Base-by-base conservation (phyloP, 164 flowering plant genomes). In the Akebia trifoliata region DNA sequence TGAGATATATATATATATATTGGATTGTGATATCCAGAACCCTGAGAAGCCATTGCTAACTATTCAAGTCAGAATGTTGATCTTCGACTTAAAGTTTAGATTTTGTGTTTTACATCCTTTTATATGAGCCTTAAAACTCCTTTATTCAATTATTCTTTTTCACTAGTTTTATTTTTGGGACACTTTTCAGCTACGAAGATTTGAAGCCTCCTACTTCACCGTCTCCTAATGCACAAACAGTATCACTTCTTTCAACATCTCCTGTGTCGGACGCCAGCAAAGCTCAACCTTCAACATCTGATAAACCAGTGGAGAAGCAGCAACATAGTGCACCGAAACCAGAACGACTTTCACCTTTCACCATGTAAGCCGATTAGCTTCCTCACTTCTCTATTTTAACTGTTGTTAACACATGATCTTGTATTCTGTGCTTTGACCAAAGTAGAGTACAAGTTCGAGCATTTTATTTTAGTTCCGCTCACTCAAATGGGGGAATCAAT, bases 141-240 rank as follows among this genome's bases (percentile, higher is more conserved):
- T n/a, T n/a, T n/a, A n/a, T n/a, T n/a, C n/a, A n/a, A n/a, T n/a
- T n/a, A n/a, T n/a, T n/a, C n/a, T n/a, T n/a, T n/a, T n/a, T n/a
- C n/a, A n/a, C n/a, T n/a, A n/a, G n/a, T n/a, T n/a, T n/a, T n/a
- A n/a, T n/a, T n/a, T n/a, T n/a, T n/a, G n/a, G n/a, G n/a, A n/a
- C n/a, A n/a, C n/a, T 64, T 63, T 55, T 48, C 74, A 80, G 85
- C 26, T 80, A 83, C 43, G 80, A 68, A n/a, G 80, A 80, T 59
- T 58, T 83, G 18, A 83, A 78, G 70, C 89, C 89, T 34, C 85
- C 83, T 12, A 62, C 83, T 40, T 78, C 85, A 36, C 86, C 86
- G 54, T 76, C 82, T 60, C 85, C 87, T 18, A 69, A 31, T 61
- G 70, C 72, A 17, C 81, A 80, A 54, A 44, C 21, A 4, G 26